Evolutionary conservation across 1,139 yeast species (phyloP).

Genomic region (Geotrichum restrictum): DNA sequence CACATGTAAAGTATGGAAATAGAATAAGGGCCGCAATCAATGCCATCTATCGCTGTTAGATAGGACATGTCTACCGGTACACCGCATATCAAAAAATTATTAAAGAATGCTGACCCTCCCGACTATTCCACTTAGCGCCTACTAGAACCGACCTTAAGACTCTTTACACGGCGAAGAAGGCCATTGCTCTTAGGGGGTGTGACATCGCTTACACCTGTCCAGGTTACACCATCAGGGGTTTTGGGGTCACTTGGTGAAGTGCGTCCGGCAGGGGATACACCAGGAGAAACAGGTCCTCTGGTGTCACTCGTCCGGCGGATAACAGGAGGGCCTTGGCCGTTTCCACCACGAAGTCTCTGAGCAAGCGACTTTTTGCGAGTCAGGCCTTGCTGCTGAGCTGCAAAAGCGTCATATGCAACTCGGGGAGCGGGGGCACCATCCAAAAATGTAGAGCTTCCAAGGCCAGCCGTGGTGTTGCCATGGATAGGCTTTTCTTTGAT

Average conservation of each 20-base stretch:
- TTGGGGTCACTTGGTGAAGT: conserved; percentile 4
- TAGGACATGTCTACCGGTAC: no score
- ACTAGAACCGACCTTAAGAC: conserved; percentile 57
- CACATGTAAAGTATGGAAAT: no score
- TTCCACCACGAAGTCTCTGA: conserved; percentile 51
- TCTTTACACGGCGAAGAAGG: conserved; percentile 77
- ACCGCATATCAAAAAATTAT: background rate
- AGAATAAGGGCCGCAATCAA: no score
- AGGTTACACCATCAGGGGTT: conserved; percentile 8
- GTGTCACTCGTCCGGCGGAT: conserved; percentile 7
- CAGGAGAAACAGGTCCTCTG: background rate
- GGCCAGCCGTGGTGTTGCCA: conserved; percentile 79
- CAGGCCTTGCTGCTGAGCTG: conserved; percentile 30
- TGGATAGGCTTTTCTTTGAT: conserved; percentile 69
- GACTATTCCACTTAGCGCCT: no score
- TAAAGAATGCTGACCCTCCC: no score
- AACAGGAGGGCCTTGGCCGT: conserved; percentile 14
- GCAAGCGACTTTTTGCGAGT: conserved; percentile 64
- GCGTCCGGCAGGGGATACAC: conserved; percentile 3
- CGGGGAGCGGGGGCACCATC: conserved; percentile 95
- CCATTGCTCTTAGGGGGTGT: conserved; percentile 36
- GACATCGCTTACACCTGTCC: background rate
- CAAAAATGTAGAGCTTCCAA: conserved; percentile 84
- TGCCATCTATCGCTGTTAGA: no score
- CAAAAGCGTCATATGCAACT: conserved; percentile 44